These are phyloP conservation scores for Fraxinus nigra DNA, from an alignment of 305 asterid genomes.

Conservation along the genomic window DNA sequence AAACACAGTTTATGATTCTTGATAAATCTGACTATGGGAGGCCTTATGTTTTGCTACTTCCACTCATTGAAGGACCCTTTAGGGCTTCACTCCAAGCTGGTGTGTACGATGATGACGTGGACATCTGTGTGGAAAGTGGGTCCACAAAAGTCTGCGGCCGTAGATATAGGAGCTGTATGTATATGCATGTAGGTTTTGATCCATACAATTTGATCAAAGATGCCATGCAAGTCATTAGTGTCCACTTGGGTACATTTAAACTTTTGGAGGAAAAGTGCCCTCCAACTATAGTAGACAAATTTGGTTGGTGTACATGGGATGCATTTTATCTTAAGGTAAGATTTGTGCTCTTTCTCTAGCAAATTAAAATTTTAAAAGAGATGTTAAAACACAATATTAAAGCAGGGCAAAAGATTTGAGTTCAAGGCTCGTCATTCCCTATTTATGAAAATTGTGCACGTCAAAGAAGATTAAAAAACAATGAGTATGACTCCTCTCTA, in stretches of 20 bases:
- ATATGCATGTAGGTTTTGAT: conserved; percentile 8
- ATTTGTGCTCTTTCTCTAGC: background rate
- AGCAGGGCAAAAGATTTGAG: too few species aligned
- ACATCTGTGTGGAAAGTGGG: conserved; percentile 23
- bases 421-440: background rate
- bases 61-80: conserved; percentile 24
- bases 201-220: conserved; percentile 19
- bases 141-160: conserved; percentile 13
- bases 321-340: conserved; percentile 26
- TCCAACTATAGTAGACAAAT: conserved; percentile 21
- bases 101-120: background rate
- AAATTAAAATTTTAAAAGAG: too few species aligned
- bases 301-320: conserved; percentile 37
- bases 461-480: too few species aligned
- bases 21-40: conserved; percentile 17
- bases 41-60: conserved; percentile 25
- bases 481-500: too few species aligned
- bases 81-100: conserved; percentile 25
- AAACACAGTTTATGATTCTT: conserved; percentile 23
- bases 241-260: conserved; percentile 22
- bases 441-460: background rate
- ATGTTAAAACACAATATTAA: too few species aligned
- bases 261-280: conserved; percentile 23
- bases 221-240: conserved; percentile 19
- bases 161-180: background rate